Base-by-base conservation (phyloP, 306 rosid genomes). In the Sphenostylis stenocarpa region DNA sequence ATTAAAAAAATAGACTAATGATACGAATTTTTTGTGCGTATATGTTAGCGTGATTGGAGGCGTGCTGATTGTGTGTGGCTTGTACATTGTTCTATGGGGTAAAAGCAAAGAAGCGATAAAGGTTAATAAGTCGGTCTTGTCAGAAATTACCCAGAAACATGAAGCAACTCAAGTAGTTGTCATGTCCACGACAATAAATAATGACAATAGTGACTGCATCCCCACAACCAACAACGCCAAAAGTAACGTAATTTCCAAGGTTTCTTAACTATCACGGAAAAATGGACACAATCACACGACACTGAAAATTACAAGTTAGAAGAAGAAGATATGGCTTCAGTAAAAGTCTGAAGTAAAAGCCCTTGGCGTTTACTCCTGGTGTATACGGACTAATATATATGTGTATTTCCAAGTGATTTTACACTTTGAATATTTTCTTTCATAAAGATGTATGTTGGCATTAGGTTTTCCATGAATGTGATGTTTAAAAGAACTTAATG, bases 1-100 rank as follows among this genome's bases (percentile, higher is more conserved):
- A n/a, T n/a, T n/a, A n/a, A n/a, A n/a, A n/a, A n/a, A 56, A 26
- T 26, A 58, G 66, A 58, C 67, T 60, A 60, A 60, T 60, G 51
- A 38, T 43, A 1, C 17, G 61, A 28, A 12, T 26, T 41, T 10
- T 41, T 4, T n/a, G 60, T 28, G 21, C 26, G 4, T 39, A 19
- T n/a, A 57, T 60, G 71, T 36, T 63, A 79, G 78, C 28, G 72
- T 73, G 49, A 11, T 74, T 36, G 70, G 81, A 36, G 70, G 36
- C 5, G 36, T 61, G 24, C 33, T 79, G 7, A 71, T 79, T 4
- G 67, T 79, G 38, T 12, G 72, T 62, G 73, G 78, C 0, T 5
- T 79, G 26, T 79, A 79, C 78, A 13, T 52, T 57, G 66, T 79
- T 69, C 72, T 79, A 6, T 62, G 73, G 83, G 83, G 77, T 8